Percentiles rank a stretch among this genome's conserved stretches.
phyloP scores from a whole-genome alignment of 805 yeast genomes.

The Metschnikowia colocasiae region DNA sequence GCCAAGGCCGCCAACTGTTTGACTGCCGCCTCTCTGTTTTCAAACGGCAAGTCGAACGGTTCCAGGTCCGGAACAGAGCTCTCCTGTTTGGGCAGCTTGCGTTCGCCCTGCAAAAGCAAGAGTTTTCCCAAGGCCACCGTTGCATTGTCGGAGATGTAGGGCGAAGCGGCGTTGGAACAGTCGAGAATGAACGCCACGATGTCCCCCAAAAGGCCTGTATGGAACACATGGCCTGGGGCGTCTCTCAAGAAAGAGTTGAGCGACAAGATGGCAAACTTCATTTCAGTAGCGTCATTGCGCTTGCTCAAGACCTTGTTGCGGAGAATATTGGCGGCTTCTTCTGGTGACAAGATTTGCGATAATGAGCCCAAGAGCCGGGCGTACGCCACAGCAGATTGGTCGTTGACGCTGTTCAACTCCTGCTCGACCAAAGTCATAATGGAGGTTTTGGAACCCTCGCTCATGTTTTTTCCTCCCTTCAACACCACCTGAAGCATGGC shows the following conservation, averaged over 20 bases:
- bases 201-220: slow-evolving; percentile 47
- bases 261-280: slow-evolving; percentile 61
- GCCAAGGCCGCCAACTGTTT: slow-evolving; percentile 47
- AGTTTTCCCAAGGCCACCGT: slow-evolving; percentile 79
- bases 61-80: slow-evolving; percentile 10
- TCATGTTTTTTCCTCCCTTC: slow-evolving; percentile 75
- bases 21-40: slow-evolving; percentile 42
- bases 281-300: slow-evolving; percentile 43
- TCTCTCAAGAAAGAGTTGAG: slow-evolving; percentile 77
- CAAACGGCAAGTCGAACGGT: slow-evolving; percentile 42
- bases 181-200: slow-evolving; percentile 47
- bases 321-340: slow-evolving; percentile 61
- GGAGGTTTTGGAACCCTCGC: slow-evolving; percentile 64
- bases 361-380: slow-evolving; percentile 78
- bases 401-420: slow-evolving; percentile 51
- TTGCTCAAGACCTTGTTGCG: slow-evolving; percentile 54
- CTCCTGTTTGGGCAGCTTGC: slow-evolving; percentile 24
- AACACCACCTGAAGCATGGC: slow-evolving; percentile 80
- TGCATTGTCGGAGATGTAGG: slow-evolving; percentile 70
- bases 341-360: slow-evolving; percentile 59
- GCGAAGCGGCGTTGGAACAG: slow-evolving; percentile 40
- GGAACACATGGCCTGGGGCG: slow-evolving; percentile 62
- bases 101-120: slow-evolving; percentile 49
- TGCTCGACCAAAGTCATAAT: slow-evolving; percentile 73
- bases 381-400: slow-evolving; percentile 66